These are phyloP conservation scores for Apophysomyces ossiformis DNA, from an alignment of 371 early-diverging fungal species.

Conservation along the genomic window DNA sequence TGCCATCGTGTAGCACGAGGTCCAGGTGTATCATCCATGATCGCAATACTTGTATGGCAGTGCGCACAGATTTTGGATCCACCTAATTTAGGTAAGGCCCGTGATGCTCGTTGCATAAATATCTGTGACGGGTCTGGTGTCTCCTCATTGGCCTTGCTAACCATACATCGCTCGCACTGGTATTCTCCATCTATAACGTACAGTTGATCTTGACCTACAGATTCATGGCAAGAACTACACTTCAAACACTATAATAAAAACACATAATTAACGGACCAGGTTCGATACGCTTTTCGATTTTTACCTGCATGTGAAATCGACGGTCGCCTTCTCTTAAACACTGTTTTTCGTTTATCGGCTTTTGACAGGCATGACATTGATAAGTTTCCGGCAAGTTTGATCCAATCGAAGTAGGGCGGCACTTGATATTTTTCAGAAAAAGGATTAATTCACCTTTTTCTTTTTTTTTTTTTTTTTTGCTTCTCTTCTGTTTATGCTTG, in stretches of 20 bases:
- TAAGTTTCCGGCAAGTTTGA: not conserved
- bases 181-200: conserved; percentile 57
- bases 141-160: conserved; percentile 3
- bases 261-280: not conserved
- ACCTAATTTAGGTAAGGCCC: conserved; percentile 56
- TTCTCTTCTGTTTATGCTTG: not conserved
- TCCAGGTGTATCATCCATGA: conserved; percentile 64
- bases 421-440: not conserved
- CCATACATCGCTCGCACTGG: conserved; percentile 59
- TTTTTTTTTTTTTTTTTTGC: conserved; percentile 4
- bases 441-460: not conserved
- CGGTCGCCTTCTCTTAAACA: conserved; percentile 56
- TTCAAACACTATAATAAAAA: conserved; percentile 22
- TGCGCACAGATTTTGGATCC: conserved; percentile 58
- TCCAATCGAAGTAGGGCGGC: not conserved
- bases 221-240: conserved; percentile 52
- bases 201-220: conserved; percentile 58
- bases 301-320: conserved; percentile 54
- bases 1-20: conserved; percentile 66
- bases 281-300: not conserved
- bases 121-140: conserved; percentile 19
- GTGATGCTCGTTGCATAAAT: conserved; percentile 17
- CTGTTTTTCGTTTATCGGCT: conserved; percentile 50
- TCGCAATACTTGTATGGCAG: conserved; percentile 52
- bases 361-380: conserved; percentile 54